A percentile compares a stretch with the other conserved stretches of the same genome.
phyloP scores from a whole-genome alignment of 331 rosid species.

The Erythrophleum ivorense region DNA sequence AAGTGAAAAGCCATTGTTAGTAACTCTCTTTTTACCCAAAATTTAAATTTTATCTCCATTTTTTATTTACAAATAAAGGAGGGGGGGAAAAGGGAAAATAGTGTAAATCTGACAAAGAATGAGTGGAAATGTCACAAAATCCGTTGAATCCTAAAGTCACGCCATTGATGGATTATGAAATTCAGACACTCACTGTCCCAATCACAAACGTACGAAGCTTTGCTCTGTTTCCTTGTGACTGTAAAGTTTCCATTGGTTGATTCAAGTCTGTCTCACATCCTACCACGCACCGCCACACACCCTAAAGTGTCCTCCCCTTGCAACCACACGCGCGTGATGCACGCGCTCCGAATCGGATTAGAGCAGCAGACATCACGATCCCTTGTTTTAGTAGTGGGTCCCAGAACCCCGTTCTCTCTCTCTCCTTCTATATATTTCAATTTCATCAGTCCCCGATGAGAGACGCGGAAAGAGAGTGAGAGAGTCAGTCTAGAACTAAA shows the following conservation, averaged over 20 bases:
- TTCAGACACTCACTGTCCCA: not conserved
- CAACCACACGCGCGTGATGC: conserved; percentile 17
- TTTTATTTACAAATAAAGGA: too few relatives aligned
- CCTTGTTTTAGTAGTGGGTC: conserved; percentile 42
- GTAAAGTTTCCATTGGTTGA: not conserved
- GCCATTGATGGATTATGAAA: conserved; percentile 31
- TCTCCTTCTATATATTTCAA: not conserved
- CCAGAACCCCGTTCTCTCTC: not conserved
- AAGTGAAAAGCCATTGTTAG: not conserved
- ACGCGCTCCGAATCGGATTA: conserved; percentile 39
- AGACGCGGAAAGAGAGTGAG: not conserved
- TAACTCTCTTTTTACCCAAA: not conserved
- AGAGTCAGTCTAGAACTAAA: not conserved
- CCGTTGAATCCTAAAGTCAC: conserved; percentile 29
- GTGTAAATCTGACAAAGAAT: conserved; percentile 32
- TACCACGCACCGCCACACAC: conserved; percentile 13
- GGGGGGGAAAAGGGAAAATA: not conserved
- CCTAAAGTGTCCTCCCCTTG: not conserved
- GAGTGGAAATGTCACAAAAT: conserved; percentile 28
- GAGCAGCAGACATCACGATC: conserved; percentile 59
- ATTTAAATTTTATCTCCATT: not conserved
- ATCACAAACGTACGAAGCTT: not conserved
- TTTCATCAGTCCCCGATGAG: not conserved
- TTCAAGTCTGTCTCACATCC: not conserved
- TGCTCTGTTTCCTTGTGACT: not conserved